These are phyloP conservation scores for Trichoderma atrobrunneum DNA, from an alignment of 2,329 filamentous ascomycete genomes.

Conservation along the genomic window DNA sequence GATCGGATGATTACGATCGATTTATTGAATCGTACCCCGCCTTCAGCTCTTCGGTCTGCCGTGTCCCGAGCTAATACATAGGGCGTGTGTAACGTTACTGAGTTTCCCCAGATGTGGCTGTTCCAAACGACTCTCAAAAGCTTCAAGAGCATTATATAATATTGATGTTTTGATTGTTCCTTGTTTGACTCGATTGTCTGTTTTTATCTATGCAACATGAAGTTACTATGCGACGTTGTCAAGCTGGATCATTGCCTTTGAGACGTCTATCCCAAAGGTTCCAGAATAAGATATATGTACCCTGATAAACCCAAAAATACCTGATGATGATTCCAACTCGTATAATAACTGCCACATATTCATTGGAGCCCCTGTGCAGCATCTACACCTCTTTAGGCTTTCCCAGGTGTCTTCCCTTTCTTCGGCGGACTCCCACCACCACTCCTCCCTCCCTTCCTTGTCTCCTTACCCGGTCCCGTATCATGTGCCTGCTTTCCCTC, in stretches of 20 bases:
- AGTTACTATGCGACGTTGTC: background rate
- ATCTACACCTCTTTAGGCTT: background rate
- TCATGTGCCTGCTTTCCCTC: constrained; percentile 36
- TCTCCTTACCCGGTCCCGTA: constrained; percentile 33
- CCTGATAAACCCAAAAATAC: background rate
- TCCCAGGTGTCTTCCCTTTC: constrained; percentile 24
- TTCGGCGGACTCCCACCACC: constrained; percentile 32
- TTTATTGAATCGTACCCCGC: constrained; percentile 3
- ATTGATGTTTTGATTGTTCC: background rate
- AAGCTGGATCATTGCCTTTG: background rate
- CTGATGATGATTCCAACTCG: background rate
- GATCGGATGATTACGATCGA: background rate
- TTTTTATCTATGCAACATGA: background rate
- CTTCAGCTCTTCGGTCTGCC: background rate
- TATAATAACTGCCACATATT: background rate
- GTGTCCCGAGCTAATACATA: background rate
- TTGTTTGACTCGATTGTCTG: background rate
- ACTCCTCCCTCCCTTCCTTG: constrained; percentile 37
- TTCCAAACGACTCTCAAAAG: background rate
- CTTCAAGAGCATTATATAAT: background rate
- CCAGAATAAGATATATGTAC: background rate
- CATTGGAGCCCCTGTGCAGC: background rate
- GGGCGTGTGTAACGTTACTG: constrained; percentile 14
- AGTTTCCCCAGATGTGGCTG: background rate
- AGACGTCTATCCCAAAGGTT: background rate